Base-by-base conservation (phyloP, 768 basidiomycete genomes). In the Hericium rajendrae region DNA sequence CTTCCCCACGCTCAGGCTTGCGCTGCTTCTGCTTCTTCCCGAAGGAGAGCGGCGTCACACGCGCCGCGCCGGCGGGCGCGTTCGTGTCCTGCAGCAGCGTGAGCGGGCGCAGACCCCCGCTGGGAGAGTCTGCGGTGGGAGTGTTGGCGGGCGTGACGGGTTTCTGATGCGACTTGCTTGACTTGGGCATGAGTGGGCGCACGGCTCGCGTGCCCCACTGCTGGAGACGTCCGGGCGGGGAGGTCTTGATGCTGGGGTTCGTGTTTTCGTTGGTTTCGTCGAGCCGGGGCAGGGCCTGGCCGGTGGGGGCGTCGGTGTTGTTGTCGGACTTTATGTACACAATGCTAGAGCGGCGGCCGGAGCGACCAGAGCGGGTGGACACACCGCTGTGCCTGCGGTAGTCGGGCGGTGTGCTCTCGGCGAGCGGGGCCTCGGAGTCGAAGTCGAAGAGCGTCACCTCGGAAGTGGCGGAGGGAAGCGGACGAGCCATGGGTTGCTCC, bases 391-490 rank as follows among this genome's bases (percentile, higher is more conserved):
- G 18, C 68, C 63, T 40, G 67, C 66, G 38, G 60, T 57, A 52
- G 61, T 80, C 80, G 62, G 81, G 80, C 1, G 85, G 85, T 0
- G 85, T 86, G 65, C 84, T 86, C 67, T 85, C 78, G 3, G 82
- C 78, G 48, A 76, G 73, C 22, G 82, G 82, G 37, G 77, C 77
- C 13, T 72, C 56, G 13, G 37, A 58, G 24, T 59, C 58, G 40
- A 71, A 61, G 54, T 86, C 84, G 63, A 84, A 85, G 16, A 85
- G 69, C 0, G 84, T 84, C 4, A 74, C 75, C 11, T 81, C 82
- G 18, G 85, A 84, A 6, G 82, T 78, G 2, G 83, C 81, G 11
- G 82, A 85, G 6, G 77, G 75, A 2, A 72, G 73, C 26, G 70
- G 66, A 22, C 62, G 59, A 15, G 62, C 51, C 53, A 59, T 69